Base-by-base conservation (phyloP, 495 filamentous ascomycete genomes). In the Tuber magnatum region DNA sequence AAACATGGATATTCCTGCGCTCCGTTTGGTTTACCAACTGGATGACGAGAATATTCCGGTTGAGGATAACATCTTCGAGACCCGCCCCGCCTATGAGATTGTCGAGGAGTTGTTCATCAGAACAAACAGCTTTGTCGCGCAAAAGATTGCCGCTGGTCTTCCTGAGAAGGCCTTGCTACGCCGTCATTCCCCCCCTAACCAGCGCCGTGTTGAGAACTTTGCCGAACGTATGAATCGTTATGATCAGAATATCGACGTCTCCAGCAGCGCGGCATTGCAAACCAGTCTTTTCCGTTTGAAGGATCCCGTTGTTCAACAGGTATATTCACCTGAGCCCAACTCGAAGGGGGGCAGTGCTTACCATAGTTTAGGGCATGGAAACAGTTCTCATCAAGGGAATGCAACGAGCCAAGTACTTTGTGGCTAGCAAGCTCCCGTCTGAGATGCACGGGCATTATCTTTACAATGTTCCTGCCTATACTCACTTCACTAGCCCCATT, bases 41-140 rank as follows among this genome's bases (percentile, higher is more conserved):
- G 96, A 99, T 80, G 95, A 99, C 78, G 95, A 99, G 86, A 97
- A 97, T 83, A 93, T 97, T 48, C 95, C 94, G 0, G 93, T 97
- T 39, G 93, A 95, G 85, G 89, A 92, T 81, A 99, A 98, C 85
- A 92, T 99, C 73, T 98, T 98, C 82, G 91, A 97, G 82, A 93
- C 92, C 35, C 93, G 92, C 38, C 88, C 90, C 22, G 92, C 94
- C 22, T 94, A 94, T 75, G 96, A 98, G 84, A 87, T 98, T 61
- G 92, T 97, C 61, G 96, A 99, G 84, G 95, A 99, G 85, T 85
- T 99, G 24, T 90, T 92, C 82, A 91, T 96, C 87, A 96, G 94
- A 84, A 92, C 92, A 69, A 97, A 99, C 83, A 86, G 87, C 73
- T 91, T 92, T 83, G 91, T 99, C 77, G 95, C 95, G 39, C 90